phyloP scores from a whole-genome alignment of 495 filamentous ascomycete genomes.

The Penicillium paxilli region DNA sequence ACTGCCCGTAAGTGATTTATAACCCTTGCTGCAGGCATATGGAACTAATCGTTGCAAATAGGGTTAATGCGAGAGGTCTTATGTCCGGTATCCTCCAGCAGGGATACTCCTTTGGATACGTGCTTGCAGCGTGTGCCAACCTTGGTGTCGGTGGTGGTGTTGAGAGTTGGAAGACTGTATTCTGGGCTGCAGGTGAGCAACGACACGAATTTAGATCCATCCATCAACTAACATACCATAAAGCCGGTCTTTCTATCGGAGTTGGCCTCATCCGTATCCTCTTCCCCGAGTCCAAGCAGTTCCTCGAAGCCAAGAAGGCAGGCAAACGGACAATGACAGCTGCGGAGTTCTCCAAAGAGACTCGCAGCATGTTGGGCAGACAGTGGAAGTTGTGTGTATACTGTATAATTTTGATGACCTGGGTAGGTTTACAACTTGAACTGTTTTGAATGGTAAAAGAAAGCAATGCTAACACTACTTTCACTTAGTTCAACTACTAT shows the following conservation, averaged over 20 bases:
- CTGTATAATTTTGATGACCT: constrained; percentile 70
- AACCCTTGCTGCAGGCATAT: neutral
- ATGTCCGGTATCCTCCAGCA: constrained; percentile 80
- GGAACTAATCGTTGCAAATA: constrained; percentile 1
- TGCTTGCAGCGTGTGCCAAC: constrained; percentile 70
- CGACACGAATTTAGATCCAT: neutral
- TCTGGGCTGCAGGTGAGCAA: constrained; percentile 52
- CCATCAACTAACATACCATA: neutral
- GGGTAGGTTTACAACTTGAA: constrained; percentile 43
- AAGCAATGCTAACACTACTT: neutral
- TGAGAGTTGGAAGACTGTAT: constrained; percentile 64
- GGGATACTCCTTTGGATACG: constrained; percentile 74
- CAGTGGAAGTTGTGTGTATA: constrained; percentile 75
- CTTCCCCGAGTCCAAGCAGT: constrained; percentile 73
- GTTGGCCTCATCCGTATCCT: constrained; percentile 62
- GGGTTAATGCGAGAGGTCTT: constrained; percentile 62
- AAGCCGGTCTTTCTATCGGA: constrained; percentile 60
- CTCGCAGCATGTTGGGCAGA: constrained; percentile 58
- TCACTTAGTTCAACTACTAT: constrained; percentile 51
- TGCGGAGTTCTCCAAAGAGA: constrained; percentile 60
- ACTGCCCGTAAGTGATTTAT: constrained; percentile 55
- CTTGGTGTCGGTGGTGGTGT: constrained; percentile 59
- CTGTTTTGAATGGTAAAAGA: too few species aligned
- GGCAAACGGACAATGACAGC: constrained; percentile 48
- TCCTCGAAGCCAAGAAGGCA: constrained; percentile 59